phyloP scores from a whole-genome alignment of 192 early-diverging fungal genomes.

The Dissophora globulifera region DNA sequence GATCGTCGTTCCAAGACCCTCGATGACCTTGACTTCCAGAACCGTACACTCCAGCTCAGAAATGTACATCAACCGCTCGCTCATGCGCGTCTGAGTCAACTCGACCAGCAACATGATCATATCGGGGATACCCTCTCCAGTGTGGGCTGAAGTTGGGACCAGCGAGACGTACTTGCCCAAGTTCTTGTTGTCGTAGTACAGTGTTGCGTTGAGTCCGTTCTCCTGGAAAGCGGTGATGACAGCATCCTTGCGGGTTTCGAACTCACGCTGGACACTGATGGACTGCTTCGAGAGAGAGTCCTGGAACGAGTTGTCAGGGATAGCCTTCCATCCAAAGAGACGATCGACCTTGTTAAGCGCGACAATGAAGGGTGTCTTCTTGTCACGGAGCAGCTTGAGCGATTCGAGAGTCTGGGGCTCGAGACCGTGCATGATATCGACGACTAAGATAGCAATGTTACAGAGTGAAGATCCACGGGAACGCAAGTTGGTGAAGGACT shows the following conservation, averaged over 20 bases:
- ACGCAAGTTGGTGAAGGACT: constrained; percentile 96
- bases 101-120: constrained; percentile 91
- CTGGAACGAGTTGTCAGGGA: constrained; percentile 82
- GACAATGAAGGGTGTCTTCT: constrained; percentile 98
- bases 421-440: constrained; percentile 99
- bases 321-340: constrained; percentile 91
- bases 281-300: constrained; percentile 83
- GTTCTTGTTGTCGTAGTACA: constrained; percentile 98
- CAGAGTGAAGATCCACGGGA: constrained; percentile 96
- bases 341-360: constrained; percentile 99
- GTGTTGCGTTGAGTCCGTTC: constrained; percentile 91
- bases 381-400: constrained; percentile 86
- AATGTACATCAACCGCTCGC: constrained; percentile 95
- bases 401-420: constrained; percentile 99
- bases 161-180: constrained; percentile 94
- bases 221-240: constrained; percentile 92
- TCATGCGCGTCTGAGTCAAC: constrained; percentile 95
- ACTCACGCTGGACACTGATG: constrained; percentile 81
- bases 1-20: constrained; percentile 97
- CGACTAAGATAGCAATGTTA: constrained; percentile 99
- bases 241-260: constrained; percentile 79
- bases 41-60: constrained; percentile 97
- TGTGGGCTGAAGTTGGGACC: constrained; percentile 97
- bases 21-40: constrained; percentile 98
- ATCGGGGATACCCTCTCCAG: constrained; percentile 99